Base-by-base conservation (phyloP, 2,329 filamentous ascomycete species). In the Aureobasidium sp. region DNA sequence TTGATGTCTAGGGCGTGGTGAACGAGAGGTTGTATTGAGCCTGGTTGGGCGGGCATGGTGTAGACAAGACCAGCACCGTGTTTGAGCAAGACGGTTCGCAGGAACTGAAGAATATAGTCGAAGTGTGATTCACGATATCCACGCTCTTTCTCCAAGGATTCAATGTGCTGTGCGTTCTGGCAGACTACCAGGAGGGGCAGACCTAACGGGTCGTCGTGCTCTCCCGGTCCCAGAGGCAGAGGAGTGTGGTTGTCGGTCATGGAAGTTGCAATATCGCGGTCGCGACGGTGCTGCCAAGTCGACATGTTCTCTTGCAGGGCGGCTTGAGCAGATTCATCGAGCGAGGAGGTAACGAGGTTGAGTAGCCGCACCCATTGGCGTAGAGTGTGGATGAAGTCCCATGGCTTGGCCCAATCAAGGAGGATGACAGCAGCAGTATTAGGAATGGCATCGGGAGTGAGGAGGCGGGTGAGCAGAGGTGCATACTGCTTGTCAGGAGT, bases 41-140 rank as follows among this genome's bases (percentile, higher is more conserved):
- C 93, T 34, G 87, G 82, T 53, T 87, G 83, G 43, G 53, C 67
- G 63, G 53, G 66, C 53, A 63, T 67, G 56, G 89, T 93, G 76
- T 94, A 96, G 67, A 95, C 88, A 67, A 96, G 24, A 69, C 72
- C 70, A 76, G 78, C 51, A 65, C 63, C 32, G 62, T 66, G 51
- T 67, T 70, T 61, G 66, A 99, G 79, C 46, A 99, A 78, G 43
- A 95, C 86, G 0, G 94, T 97, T 67, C 94, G 85, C 71, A 99
- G 78, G 73, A 92, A 96, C 72, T 99, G 94, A 63, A 97, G 82
- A 47, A 99, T 90, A 67, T 94, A 92, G 73, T 99, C 94, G 70
- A 99, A 99, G 69, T 96, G 89, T 67, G 95, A 91, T 75, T 99
- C 94, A 75, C 92, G 93, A 92, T 93, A 99, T 15, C 88, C 86